phyloP scores from a whole-genome alignment of 805 yeast genomes.

The Candida ipomoeae region DNA sequence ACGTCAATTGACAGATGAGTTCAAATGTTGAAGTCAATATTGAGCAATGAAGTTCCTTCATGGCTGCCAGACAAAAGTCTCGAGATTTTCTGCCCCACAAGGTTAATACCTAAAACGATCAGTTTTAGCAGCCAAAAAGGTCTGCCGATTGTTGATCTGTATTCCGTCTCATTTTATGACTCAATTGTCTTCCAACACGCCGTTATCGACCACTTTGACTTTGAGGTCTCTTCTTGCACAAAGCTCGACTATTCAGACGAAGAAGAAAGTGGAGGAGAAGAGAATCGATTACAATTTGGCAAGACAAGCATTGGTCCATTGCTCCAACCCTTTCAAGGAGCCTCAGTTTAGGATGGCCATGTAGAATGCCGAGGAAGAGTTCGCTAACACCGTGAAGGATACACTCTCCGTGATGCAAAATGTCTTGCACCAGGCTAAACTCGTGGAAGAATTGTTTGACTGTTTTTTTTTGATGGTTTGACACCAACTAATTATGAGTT shows the following conservation, averaged over 20 bases:
- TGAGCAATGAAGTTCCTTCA: too few species aligned
- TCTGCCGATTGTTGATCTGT: too few species aligned
- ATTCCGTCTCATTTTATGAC: too few species aligned
- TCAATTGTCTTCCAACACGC: too few species aligned
- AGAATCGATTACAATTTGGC: slow-evolving; percentile 78
- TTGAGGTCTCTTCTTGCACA: slow-evolving; percentile 56
- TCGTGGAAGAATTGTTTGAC: slow-evolving; percentile 62
- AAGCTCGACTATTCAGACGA: slow-evolving; percentile 64
- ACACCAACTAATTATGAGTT: too few species aligned
- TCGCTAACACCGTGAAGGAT: slow-evolving; percentile 85
- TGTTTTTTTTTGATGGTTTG: too few species aligned
- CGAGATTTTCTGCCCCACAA: too few species aligned
- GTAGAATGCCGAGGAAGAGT: slow-evolving; percentile 84
- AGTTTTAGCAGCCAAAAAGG: too few species aligned
- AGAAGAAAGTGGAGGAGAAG: slow-evolving; percentile 71
- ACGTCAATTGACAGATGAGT: too few species aligned
- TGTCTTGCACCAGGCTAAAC: slow-evolving; percentile 66
- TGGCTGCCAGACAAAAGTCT: too few species aligned
- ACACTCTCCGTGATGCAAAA: slow-evolving; percentile 80
- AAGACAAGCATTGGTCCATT: slow-evolving; percentile 42
- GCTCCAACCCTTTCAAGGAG: slow-evolving; percentile 49
- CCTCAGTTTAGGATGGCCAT: slow-evolving; percentile 71
- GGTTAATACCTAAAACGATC: too few species aligned
- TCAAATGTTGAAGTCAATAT: too few species aligned
- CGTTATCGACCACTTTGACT: slow-evolving; percentile 59